phyloP scores from a whole-genome alignment of 305 asterid species.

The Fraxinus baroniana region DNA sequence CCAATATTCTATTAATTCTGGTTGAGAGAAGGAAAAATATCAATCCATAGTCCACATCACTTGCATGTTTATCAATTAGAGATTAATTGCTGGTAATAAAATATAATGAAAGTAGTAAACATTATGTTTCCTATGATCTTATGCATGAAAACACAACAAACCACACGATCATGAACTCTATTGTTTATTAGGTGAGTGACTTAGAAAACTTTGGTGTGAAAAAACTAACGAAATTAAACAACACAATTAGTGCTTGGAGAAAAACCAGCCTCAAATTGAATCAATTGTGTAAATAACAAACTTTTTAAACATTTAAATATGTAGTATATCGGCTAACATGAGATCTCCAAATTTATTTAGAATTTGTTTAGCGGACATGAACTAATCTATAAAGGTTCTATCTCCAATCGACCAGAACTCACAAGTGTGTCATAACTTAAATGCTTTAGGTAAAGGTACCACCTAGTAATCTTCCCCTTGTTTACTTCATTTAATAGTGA shows the following conservation, averaged over 20 bases:
- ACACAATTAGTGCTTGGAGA: background rate
- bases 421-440: conserved; percentile 66
- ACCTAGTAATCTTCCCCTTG: conserved; percentile 66
- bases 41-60: background rate
- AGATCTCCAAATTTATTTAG: background rate
- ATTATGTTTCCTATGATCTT: background rate
- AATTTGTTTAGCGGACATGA: background rate
- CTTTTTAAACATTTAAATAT: background rate
- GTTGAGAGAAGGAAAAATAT: too few relatives aligned
- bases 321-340: background rate
- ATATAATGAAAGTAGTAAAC: background rate
- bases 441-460: conserved; percentile 79
- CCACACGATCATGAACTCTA: background rate
- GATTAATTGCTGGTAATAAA: background rate
- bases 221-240: background rate
- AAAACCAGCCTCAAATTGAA: background rate
- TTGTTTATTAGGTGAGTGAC: background rate
- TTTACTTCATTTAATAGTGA: conserved; percentile 72
- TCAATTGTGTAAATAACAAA: background rate
- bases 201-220: background rate
- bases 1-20: too few relatives aligned
- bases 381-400: conserved; percentile 76
- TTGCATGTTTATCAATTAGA: background rate
- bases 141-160: background rate
- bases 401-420: conserved; percentile 59